A percentile compares a stretch with the other conserved stretches of the same genome.
Conservation (phyloP, 139 green algal species). For the Choricystis sp. region DNA sequence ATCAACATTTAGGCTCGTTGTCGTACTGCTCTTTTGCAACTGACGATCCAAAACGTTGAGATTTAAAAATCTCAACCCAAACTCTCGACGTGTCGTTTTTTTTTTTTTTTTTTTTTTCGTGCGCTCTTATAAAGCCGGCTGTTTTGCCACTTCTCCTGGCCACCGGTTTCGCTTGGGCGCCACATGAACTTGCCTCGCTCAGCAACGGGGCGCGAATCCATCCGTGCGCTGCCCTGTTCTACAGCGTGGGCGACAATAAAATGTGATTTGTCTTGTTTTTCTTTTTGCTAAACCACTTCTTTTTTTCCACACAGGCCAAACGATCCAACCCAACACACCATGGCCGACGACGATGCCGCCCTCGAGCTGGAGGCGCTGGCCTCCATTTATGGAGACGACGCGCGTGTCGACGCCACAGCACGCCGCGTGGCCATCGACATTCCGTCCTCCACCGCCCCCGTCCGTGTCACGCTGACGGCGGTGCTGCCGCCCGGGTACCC, state of each 20-base stretch:
- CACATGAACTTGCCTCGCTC: too few relatives aligned
- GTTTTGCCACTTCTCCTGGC: too few relatives aligned
- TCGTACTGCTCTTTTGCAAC: background rate
- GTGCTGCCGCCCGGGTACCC: constrained; percentile 44
- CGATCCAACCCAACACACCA: background rate
- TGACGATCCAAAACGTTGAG: background rate
- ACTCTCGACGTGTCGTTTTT: too few relatives aligned
- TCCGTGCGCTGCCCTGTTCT: too few relatives aligned
- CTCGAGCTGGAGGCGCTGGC: constrained; percentile 41
- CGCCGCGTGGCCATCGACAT: constrained; percentile 1
- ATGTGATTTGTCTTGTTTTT: too few relatives aligned
- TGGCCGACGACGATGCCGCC: background rate
- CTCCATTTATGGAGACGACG: constrained; percentile 34
- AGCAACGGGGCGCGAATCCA: too few relatives aligned
- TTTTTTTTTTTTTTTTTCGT: too few relatives aligned
- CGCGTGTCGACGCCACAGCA: constrained; percentile 15
- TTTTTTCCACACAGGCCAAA: constrained; percentile 1
- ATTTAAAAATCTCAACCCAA: background rate
- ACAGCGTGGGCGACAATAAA: too few relatives aligned
- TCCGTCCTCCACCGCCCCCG: constrained; percentile 2
- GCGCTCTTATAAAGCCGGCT: too few relatives aligned
- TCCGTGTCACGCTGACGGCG: constrained; percentile 13
- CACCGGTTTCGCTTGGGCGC: too few relatives aligned
- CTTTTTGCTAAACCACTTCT: too few relatives aligned
- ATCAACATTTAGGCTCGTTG: background rate